Conservation (phyloP, 352 stramenopile species). For the Thalassiosira livingstoniorum region DNA sequence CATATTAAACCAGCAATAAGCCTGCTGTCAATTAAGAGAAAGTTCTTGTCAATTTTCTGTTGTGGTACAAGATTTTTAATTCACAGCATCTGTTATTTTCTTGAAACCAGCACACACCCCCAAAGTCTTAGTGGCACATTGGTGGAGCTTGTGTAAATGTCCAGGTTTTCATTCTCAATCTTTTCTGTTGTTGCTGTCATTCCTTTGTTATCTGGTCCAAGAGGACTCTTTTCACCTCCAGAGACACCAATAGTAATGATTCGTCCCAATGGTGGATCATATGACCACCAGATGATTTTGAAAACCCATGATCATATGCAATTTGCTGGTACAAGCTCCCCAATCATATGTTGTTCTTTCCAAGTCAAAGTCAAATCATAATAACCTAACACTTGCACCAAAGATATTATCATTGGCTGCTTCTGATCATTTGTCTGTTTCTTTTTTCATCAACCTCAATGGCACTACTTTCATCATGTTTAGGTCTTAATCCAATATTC, state of each 20-base stretch:
- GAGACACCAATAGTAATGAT: not conserved
- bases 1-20: not conserved
- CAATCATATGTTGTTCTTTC: not conserved
- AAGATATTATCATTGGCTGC: not conserved
- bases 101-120: not conserved
- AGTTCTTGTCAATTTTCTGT: not conserved
- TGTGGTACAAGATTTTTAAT: not conserved
- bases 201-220: not conserved
- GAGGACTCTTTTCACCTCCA: not conserved
- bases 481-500: not conserved
- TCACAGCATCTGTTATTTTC: not conserved
- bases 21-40: not conserved
- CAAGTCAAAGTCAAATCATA: not conserved
- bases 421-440: not conserved
- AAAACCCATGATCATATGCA: not conserved
- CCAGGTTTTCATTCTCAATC: not conserved
- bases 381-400: not conserved
- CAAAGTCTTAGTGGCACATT: not conserved
- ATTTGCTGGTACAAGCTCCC: not conserved
- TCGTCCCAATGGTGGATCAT: not conserved
- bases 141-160: not conserved
- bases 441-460: not conserved
- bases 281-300: not conserved
- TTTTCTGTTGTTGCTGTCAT: not conserved
- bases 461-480: not conserved